Evolutionary conservation across 192 early-diverging fungal genomes (phyloP).

Genomic region (Chytriomyces confervae): DNA sequence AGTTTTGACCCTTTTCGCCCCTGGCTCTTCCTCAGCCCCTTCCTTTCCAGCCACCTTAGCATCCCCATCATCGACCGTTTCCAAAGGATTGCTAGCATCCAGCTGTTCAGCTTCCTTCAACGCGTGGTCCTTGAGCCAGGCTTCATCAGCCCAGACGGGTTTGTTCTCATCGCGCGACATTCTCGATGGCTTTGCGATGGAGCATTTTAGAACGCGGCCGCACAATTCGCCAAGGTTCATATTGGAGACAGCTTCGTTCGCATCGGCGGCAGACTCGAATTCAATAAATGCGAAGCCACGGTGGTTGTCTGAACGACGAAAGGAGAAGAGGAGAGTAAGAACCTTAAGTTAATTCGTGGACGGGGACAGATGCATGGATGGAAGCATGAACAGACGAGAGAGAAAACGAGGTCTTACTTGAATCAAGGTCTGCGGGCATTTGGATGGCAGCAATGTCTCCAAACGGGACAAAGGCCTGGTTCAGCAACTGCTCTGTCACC

Average conservation of each 20-base stretch:
- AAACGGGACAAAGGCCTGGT: conserved; percentile 94
- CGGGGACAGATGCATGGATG: not conserved
- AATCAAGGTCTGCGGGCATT: conserved; percentile 80
- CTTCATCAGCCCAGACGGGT: conserved; percentile 54
- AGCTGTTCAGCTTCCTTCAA: conserved; percentile 28
- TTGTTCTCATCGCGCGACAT: conserved; percentile 31
- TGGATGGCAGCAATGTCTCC: conserved; percentile 91
- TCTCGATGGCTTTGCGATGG: conserved; percentile 71
- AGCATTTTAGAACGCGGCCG: conserved; percentile 89
- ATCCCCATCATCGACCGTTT: conserved; percentile 19
- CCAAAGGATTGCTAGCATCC: not conserved
- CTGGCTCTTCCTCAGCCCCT: conserved; percentile 21
- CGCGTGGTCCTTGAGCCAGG: conserved; percentile 43
- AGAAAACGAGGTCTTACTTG: conserved; percentile 56
- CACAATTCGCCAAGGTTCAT: conserved; percentile 87
- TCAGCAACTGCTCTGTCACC: conserved; percentile 78
- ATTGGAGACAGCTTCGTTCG: conserved; percentile 89
- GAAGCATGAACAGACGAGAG: not conserved
- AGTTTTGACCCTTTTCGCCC: conserved; percentile 34
- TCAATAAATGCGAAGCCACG: conserved; percentile 97
- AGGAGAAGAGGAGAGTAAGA: not conserved
- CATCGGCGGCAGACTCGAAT: conserved; percentile 85
- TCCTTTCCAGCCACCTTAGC: conserved; percentile 26
- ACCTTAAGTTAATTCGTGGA: conserved; percentile 15
- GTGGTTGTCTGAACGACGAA: conserved; percentile 59